These are phyloP conservation scores for Emmonsiellopsis sp. DNA, from an alignment of 2,329 filamentous ascomycete species.

Conservation along the genomic window DNA sequence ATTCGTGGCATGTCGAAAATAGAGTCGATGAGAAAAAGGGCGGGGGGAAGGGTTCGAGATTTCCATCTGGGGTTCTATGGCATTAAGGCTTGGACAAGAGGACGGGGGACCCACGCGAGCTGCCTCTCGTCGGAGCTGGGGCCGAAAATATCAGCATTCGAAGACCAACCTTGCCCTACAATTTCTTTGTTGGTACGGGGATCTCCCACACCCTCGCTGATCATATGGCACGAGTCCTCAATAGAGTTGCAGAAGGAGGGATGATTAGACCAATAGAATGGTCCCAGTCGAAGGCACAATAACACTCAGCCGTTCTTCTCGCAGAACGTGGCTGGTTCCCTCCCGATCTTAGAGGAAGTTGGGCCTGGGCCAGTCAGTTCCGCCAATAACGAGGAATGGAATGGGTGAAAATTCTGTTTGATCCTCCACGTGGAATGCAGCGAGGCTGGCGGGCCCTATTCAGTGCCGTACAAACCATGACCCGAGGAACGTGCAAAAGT, in stretches of 20 bases:
- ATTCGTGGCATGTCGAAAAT: not conserved
- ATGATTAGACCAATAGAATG: not conserved
- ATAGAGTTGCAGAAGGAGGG: not conserved
- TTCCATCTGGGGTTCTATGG: not conserved
- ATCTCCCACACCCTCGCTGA: not conserved
- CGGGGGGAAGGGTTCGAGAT: not conserved
- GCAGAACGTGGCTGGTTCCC: not conserved
- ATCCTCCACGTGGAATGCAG: no score
- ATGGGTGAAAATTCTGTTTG: no score
- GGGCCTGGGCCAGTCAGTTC: no score
- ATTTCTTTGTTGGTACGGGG: not conserved
- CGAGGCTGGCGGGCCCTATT: no score
- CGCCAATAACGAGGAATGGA: no score
- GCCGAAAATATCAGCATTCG: not conserved
- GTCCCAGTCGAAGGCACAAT: not conserved
- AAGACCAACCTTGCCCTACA: not conserved
- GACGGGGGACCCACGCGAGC: not conserved
- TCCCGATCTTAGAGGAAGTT: not conserved
- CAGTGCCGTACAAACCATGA: no score
- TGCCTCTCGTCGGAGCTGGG: not conserved
- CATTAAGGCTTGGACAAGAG: not conserved
- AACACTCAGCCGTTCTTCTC: not conserved
- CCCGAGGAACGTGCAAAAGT: no score
- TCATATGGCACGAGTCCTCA: not conserved
- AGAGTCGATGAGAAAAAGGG: not conserved